Evolutionary conservation across 2,329 filamentous ascomycete species (phyloP), one percentile per base, ranked within the genome.

Genomic region (Pezicula carpinea): DNA sequence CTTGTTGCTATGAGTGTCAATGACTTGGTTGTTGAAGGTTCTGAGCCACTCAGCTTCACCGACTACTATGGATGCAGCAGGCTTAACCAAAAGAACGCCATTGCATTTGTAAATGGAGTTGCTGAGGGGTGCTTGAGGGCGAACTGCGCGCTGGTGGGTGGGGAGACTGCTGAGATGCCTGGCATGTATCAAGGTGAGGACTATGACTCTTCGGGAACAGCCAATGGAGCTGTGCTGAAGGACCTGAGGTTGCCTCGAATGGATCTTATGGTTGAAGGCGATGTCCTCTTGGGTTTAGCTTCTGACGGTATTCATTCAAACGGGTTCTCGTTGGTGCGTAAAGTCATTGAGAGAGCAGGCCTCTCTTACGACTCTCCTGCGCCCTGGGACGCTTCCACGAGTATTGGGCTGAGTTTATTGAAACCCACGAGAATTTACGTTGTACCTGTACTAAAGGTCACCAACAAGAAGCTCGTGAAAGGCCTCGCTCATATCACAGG

Each of bases 1-100:
- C 79, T 99, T 31, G 93, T 99, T 4, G 93, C 93, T 56, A 97
- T 97, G 92, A 97, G 96, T 67, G 93, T 97, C 64, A 99, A 99
- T 67, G 93, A 99, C 63, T 77, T 99, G 0, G 85, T 99, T 43
- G 93, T 97, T 7, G 91, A 97, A 71, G 93, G 93, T 46, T 93
- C 93, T 11, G 89, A 93, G 58, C 91, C 93, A 2, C 77, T 97
- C 54, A 93, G 93, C 76, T 97, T 99, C 78, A 83, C 97, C 53
- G 93, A 99, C 73, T 97, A 95, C 77, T 96, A 95, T 69, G 92
- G 90, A 51, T 96, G 91, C 76, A 90, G 88, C 67, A 86, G 85
- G 66, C 80, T 99, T 18, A 82, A 95, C 56, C 80, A 92, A 7
- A 74, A 82, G 32, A 82, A 82, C 4, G 89, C 90, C 0, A 83